A percentile compares a stretch with the other conserved stretches of the same genome.
These are phyloP conservation scores for Gnomoniopsis sp. DNA, from an alignment of 2,329 filamentous ascomycete species.

Conservation along the genomic window DNA sequence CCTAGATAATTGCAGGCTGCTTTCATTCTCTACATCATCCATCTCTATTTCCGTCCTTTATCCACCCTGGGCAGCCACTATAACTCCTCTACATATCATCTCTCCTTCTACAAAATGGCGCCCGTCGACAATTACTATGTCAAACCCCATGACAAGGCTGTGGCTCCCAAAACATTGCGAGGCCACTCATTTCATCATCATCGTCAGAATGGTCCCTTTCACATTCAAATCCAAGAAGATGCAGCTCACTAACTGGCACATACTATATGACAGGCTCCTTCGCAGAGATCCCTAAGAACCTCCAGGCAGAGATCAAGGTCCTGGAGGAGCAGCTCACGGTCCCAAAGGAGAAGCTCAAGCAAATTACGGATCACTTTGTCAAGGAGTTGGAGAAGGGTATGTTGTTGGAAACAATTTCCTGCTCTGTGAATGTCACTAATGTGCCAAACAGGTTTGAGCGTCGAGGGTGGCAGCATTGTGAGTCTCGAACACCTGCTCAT, in stretches of 20 bases:
- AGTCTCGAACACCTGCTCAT: constrained; percentile 35
- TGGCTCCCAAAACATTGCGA: constrained; percentile 10
- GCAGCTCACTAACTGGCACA: not conserved
- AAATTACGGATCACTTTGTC: constrained; percentile 86
- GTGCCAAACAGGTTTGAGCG: constrained; percentile 61
- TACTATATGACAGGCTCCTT: constrained; percentile 66
- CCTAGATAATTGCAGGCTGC: not conserved
- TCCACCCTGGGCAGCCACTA: not conserved
- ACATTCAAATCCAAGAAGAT: not conserved
- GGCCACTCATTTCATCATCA: constrained; percentile 16
- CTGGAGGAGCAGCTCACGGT: constrained; percentile 85
- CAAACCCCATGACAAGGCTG: constrained; percentile 11
- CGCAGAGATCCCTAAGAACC: constrained; percentile 83
- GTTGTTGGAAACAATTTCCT: constrained; percentile 19
- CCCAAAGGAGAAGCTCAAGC: constrained; percentile 74
- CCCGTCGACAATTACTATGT: constrained; percentile 6
- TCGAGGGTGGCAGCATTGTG: constrained; percentile 90
- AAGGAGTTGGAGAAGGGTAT: constrained; percentile 81
- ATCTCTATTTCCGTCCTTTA: not conserved
- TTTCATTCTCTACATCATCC: not conserved
- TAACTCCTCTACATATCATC: not conserved
- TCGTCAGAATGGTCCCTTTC: not conserved
- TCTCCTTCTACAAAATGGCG: constrained; percentile 6
- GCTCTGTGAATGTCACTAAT: constrained; percentile 12
- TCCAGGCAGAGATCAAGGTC: constrained; percentile 73